A percentile compares a stretch with the other conserved stretches of the same genome.
These are phyloP conservation scores for Suillus plorans DNA, from an alignment of 768 basidiomycete species.

Conservation along the genomic window DNA sequence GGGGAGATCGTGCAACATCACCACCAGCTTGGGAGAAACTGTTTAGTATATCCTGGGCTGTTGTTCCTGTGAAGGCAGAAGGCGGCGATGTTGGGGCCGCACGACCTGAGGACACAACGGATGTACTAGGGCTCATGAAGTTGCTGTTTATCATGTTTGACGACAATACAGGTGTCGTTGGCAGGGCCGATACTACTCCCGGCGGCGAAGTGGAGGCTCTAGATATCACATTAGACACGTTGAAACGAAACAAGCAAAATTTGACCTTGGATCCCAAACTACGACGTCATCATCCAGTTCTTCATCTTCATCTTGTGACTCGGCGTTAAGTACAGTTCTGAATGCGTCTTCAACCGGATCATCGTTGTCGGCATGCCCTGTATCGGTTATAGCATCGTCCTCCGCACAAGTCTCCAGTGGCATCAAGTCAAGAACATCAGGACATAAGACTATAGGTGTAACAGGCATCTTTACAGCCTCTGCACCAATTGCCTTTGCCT, in stretches of 20 bases:
- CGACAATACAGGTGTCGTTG: conserved; percentile 19
- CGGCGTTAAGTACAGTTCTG: conserved; percentile 43
- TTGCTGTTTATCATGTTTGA: conserved; percentile 4
- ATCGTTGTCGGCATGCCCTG: conserved; percentile 71
- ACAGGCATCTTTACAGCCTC: not conserved
- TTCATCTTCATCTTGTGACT: conserved; percentile 42
- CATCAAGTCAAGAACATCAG: not conserved
- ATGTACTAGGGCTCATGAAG: conserved; percentile 6
- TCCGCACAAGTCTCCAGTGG: conserved; percentile 33
- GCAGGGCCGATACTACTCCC: conserved; percentile 14
- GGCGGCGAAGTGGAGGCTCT: conserved; percentile 23
- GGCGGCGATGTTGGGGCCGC: conserved; percentile 24
- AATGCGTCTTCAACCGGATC: conserved; percentile 78
- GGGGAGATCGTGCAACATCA: conserved; percentile 18
- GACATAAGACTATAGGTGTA: not conserved
- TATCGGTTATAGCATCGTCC: conserved; percentile 66
- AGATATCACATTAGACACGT: conserved; percentile 8
- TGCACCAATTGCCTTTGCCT: not conserved
- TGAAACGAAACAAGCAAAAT: not conserved
- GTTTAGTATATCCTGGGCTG: conserved; percentile 68
- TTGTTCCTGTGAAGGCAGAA: conserved; percentile 38
- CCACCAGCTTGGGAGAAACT: conserved; percentile 28
- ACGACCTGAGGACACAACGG: conserved; percentile 19
- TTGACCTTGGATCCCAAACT: conserved; percentile 70
- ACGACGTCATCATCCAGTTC: conserved; percentile 69